Base-by-base conservation (phyloP, 2,329 filamentous ascomycete genomes). In the Sclerotinia glacialis region DNA sequence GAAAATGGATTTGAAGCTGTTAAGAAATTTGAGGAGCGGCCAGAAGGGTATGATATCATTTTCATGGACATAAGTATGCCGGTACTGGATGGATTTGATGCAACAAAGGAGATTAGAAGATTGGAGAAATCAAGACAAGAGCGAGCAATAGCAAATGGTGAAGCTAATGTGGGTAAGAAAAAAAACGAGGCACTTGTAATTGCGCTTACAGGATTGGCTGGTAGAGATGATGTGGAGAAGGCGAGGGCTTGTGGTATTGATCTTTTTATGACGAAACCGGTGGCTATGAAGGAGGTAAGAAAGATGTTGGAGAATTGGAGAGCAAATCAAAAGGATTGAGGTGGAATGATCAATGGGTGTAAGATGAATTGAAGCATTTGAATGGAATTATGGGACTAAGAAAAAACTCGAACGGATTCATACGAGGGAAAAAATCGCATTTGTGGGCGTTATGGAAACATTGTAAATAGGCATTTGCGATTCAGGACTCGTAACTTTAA, bases 31-130 rank as follows among this genome's bases (percentile, higher is more conserved):
- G 75, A 79, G 53, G 70, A 71, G 9, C 68, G 73, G 4, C 67
- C 71, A 2, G 76, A 79, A 55, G 71, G 75, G 0, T 80, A 79
- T 59, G 78, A 79, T 49, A 78, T 83, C 52, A 78, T 84, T 3
- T 78, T 77, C 42, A 77, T 82, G 80, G 84, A 86, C 69, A 80
- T 81, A 78, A 73, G 72, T 6, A 86, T 86, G 84, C 84, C 84
- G 0, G 77, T 85, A 5, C 80, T 86, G 70, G 80, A 86, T 69
- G 82, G 82, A 0, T 76, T 83, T 18, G 80, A 80, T 26, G 78
- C 81, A 0, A 85, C 83, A 11, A 77, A 78, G 12, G 77, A 60
- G n/a, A 60, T 60, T 18, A 46, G 56, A 77, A 64, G 85, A 85
- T 26, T 79, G 83, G 4, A 77, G 79, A 2, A 77, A 82, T 23